Percentiles rank a stretch among this genome's conserved stretches.
phyloP scores from a whole-genome alignment of 2,329 filamentous ascomycete species.

The Trichoderma sp. region DNA sequence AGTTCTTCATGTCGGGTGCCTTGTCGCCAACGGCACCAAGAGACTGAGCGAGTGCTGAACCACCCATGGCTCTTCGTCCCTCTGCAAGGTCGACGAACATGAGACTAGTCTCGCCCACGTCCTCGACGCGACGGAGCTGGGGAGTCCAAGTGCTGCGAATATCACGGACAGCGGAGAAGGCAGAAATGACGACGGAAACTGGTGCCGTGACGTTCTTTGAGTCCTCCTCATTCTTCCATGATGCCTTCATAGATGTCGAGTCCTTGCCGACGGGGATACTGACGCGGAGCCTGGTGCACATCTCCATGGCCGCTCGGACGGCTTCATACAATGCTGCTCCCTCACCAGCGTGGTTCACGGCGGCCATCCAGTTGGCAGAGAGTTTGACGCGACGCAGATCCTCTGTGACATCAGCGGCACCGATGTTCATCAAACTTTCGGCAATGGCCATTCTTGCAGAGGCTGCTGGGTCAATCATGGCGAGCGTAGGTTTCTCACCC shows the following conservation, averaged over 20 bases:
- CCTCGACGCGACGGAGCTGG: slow-evolving; percentile 74
- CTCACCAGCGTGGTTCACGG: slow-evolving; percentile 89
- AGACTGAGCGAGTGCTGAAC: slow-evolving; percentile 86
- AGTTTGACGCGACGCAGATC: slow-evolving; percentile 77
- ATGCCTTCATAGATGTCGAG: slow-evolving; percentile 98
- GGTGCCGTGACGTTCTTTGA: slow-evolving; percentile 87
- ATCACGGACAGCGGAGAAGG: slow-evolving; percentile 81
- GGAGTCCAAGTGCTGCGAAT: slow-evolving; percentile 91
- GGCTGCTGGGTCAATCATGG: slow-evolving; percentile 82
- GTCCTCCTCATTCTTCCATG: slow-evolving; percentile 74
- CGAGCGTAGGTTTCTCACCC: slow-evolving; percentile 87
- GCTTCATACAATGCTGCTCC: slow-evolving; percentile 90
- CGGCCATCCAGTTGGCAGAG: slow-evolving; percentile 98
- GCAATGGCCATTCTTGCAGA: slow-evolving; percentile 96
- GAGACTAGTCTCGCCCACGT: slow-evolving; percentile 83
- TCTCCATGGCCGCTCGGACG: slow-evolving; percentile 85
- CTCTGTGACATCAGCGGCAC: slow-evolving; percentile 68
- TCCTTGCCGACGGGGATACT: slow-evolving; percentile 97
- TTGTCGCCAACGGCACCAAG: slow-evolving; percentile 83
- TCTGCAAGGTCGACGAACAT: slow-evolving; percentile 88
- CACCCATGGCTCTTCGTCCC: slow-evolving; percentile 78
- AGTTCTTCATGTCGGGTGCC: slow-evolving; percentile 80
- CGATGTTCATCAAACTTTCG: slow-evolving; percentile 89
- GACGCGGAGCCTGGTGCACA: slow-evolving; percentile 86
- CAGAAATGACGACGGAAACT: slow-evolving; percentile 85